phyloP scores from a whole-genome alignment of 2,329 filamentous ascomycete species.

The Hypocreales sp. region DNA sequence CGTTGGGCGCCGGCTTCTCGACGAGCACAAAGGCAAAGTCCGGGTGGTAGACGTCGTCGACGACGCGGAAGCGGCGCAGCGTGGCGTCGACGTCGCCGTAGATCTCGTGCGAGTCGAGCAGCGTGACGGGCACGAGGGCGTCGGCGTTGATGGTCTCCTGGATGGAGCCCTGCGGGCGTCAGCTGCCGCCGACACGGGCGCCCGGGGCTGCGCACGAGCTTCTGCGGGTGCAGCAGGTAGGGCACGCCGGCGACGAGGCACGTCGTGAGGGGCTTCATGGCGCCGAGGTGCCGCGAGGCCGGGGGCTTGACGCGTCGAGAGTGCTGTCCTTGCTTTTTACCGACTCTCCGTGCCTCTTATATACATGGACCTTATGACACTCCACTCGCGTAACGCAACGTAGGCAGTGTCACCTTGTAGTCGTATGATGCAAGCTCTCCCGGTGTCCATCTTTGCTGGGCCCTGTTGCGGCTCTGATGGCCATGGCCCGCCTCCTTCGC shows the following conservation, averaged over 20 bases:
- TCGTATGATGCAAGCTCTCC: too few relatives aligned
- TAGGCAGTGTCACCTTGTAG: too few relatives aligned
- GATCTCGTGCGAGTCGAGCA: conserved; percentile 21
- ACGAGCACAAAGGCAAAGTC: conserved; percentile 23
- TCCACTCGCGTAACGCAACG: too few relatives aligned
- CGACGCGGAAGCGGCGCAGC: conserved; percentile 14
- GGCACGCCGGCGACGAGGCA: conserved; percentile 20
- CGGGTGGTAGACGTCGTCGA: conserved; percentile 22
- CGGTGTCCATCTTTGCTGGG: too few relatives aligned
- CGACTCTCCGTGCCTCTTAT: too few relatives aligned
- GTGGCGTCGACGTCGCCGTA: conserved; percentile 19
- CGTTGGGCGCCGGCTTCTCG: conserved; percentile 17
- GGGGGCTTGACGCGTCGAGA: too few relatives aligned
- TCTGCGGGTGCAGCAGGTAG: conserved; percentile 23
- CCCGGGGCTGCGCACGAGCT: conserved; percentile 11
- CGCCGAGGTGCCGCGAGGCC: too few relatives aligned
- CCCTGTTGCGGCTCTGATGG: too few relatives aligned
- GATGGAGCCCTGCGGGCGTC: conserved; percentile 18
- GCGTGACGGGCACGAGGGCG: conserved; percentile 22
- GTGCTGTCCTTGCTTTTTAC: too few relatives aligned
- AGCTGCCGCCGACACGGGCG: neutral
- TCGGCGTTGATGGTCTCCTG: conserved; percentile 24
- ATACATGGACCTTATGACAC: too few relatives aligned
- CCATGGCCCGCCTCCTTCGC: too few relatives aligned
- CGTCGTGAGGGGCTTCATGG: conserved; percentile 18